Base-by-base conservation (phyloP, 345 rosid species). In the Anacardium occidentale region DNA sequence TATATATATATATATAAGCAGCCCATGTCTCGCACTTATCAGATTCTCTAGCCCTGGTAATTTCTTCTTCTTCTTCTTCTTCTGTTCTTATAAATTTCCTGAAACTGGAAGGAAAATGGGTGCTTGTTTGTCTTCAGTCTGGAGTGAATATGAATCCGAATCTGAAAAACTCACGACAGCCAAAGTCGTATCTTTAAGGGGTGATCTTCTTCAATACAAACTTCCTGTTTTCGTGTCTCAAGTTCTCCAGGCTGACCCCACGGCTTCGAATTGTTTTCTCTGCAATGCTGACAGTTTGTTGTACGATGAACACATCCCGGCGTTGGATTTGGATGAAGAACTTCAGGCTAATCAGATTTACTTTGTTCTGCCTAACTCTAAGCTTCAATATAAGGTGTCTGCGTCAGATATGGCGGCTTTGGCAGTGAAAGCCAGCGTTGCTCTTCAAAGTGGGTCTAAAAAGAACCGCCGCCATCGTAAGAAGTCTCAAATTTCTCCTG, bases 351-450 rank as follows among this genome's bases (percentile, higher is more conserved):
- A 85, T 50, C 91, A 91, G 79, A 83, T 90, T 29, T 93, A 90
- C 72, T 94, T 89, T 71, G 83, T 92, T 25, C 87, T 94, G 18
- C 95, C 97, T 0, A 37, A 59, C 13, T 87, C 97, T 17, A 92
- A 85, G 80, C 97, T 90, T 21, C 84, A 78, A 51, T 76, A 77
- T 71, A 86, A 80, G 13, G 48, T 94, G 17, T 71, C 86, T 18
- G 91, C 98, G 15, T 76, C 88, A 6, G 97, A 88, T 51, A 94
- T 94, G 98, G 98, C 95, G 2, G 97, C 93, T 51, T 82, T 92
- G 72, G 98, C 98, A 14, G 97, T 94, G 20, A 91, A 88, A 75
- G 98, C 97, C 51, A 87, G 90, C 85, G 72, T 85, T 25, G 97
- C 98, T 48, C 75, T 94, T 53, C 89, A 84, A 24, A 88, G 77